Conservation (phyloP, 148 eudicot genomes). For the Drosera capensis region DNA sequence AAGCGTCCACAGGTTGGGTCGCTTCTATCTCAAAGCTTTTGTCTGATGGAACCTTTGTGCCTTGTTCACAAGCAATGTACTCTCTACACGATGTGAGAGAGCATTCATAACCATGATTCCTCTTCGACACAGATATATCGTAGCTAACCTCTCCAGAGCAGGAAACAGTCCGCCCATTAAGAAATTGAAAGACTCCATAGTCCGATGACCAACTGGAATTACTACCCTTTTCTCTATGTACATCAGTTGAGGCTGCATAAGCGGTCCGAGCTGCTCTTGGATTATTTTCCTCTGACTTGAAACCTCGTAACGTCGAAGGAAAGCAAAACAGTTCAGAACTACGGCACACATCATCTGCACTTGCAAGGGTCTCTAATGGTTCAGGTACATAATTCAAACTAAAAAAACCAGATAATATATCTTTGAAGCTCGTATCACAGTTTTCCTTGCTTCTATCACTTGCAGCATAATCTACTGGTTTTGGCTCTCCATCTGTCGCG, state of each 20-base stretch:
- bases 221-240: slow-evolving; percentile 11
- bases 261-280: too few species aligned
- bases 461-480: slow-evolving; percentile 19
- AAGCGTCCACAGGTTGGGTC: slow-evolving; percentile 21
- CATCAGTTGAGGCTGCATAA: slow-evolving; percentile 11
- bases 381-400: slow-evolving; percentile 12
- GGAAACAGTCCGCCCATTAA: slow-evolving; percentile 30
- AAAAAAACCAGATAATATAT: slow-evolving; percentile 14
- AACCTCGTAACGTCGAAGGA: slow-evolving; percentile 33
- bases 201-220: slow-evolving; percentile 32
- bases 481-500: slow-evolving; percentile 14
- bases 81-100: slow-evolving; percentile 26
- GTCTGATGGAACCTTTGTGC: slow-evolving; percentile 11
- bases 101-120: slow-evolving; percentile 9
- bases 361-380: slow-evolving; percentile 8
- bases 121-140: slow-evolving; percentile 13
- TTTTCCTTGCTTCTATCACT: slow-evolving; percentile 19
- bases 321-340: slow-evolving; percentile 36
- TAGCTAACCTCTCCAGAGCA: slow-evolving; percentile 37
- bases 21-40: slow-evolving; percentile 24
- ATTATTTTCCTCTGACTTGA: slow-evolving; percentile 19
- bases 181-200: slow-evolving; percentile 21
- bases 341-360: slow-evolving; percentile 23
- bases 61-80: slow-evolving; percentile 16
- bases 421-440: slow-evolving; percentile 14